phyloP scores from a whole-genome alignment of 192 early-diverging fungal genomes.

The Coemansia sp. region DNA sequence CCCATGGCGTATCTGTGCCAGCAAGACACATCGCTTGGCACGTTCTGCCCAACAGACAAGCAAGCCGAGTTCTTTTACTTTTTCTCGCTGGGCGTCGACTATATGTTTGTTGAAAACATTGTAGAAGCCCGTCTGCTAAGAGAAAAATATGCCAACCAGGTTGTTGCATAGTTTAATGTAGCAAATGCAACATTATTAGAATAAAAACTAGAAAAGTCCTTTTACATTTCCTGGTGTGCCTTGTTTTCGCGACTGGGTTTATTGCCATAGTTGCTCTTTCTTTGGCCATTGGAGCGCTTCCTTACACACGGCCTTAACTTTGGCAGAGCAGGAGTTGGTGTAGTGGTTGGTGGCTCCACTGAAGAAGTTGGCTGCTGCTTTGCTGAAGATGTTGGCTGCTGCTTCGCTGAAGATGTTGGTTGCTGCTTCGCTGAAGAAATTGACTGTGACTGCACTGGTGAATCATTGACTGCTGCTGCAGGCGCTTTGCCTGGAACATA shows the following conservation, averaged over 20 bases:
- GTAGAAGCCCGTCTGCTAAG: slow-evolving; percentile 23
- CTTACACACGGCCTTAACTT: background rate
- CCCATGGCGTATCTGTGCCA: slow-evolving; percentile 39
- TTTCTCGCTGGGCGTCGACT: slow-evolving; percentile 44
- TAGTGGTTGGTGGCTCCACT: no score
- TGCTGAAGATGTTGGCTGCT: background rate
- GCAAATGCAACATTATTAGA: no score
- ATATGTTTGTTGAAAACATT: slow-evolving; percentile 53
- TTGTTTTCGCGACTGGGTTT: background rate
- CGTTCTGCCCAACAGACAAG: slow-evolving; percentile 20
- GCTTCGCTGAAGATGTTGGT: no score
- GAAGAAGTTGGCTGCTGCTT: background rate
- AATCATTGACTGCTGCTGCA: background rate
- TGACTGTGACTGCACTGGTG: background rate
- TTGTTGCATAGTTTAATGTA: no score
- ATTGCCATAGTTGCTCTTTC: background rate
- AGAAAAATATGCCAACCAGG: background rate
- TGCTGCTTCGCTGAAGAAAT: background rate
- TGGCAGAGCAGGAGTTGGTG: background rate
- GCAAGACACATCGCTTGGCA: background rate
- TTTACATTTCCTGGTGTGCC: background rate
- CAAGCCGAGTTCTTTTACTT: slow-evolving; percentile 44
- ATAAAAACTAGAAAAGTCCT: background rate
- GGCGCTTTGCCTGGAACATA: slow-evolving; percentile 8
- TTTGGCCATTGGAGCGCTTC: background rate